These are phyloP conservation scores for Sisymbrium irio DNA, from an alignment of 345 rosid genomes.

Conservation along the genomic window DNA sequence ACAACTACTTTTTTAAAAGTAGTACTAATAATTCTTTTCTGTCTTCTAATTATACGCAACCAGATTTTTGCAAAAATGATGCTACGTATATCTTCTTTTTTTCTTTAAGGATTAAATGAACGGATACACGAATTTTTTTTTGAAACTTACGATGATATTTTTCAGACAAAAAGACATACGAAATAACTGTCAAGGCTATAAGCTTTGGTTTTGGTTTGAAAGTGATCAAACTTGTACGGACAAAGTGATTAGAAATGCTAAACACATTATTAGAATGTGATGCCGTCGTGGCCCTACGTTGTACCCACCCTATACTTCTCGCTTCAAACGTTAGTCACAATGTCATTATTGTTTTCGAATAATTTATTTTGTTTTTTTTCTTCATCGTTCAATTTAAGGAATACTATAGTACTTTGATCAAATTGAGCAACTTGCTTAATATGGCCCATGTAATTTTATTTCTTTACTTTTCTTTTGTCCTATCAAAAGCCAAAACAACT, in stretches of 20 bases:
- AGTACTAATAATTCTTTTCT: neutral
- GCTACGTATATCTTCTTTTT: neutral
- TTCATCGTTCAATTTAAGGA: neutral
- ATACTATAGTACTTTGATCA: neutral
- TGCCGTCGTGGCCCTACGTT: neutral
- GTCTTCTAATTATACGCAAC: neutral
- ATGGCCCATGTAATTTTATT: neutral
- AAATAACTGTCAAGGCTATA: neutral
- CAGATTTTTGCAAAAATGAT: neutral
- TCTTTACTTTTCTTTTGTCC: too few relatives aligned
- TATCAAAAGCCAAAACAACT: slow-evolving; percentile 3
- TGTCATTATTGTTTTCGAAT: neutral
- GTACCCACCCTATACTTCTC: neutral
- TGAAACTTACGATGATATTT: neutral
- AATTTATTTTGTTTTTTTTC: neutral
- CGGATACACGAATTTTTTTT: neutral
- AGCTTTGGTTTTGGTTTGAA: neutral
- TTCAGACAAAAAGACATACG: neutral
- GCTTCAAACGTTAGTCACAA: neutral
- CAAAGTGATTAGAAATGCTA: neutral
- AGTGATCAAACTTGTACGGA: neutral
- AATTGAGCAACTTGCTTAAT: slow-evolving; percentile 5
- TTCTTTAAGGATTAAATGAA: neutral
- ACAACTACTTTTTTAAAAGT: neutral
- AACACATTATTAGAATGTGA: neutral